Conservation (phyloP, 306 rosid genomes). For the Pyrus communis region DNA sequence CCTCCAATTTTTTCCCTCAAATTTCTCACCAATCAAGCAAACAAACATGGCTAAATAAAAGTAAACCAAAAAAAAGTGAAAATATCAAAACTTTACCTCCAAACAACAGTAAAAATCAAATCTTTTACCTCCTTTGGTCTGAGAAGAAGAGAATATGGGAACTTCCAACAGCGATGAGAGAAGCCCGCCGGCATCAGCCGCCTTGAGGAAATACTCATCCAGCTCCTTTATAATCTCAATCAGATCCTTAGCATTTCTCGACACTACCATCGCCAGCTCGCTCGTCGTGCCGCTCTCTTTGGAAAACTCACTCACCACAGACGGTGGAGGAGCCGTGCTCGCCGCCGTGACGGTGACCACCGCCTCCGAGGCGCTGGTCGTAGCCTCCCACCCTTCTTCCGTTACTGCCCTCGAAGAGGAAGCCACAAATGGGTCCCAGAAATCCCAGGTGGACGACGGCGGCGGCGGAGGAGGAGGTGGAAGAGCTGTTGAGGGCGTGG, state of each 20-base stretch:
- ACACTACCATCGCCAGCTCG: constrained; percentile 82
- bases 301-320: constrained; percentile 53
- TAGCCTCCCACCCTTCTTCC: constrained; percentile 80
- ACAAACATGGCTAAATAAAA: not conserved
- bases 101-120: not conserved
- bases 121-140: constrained; percentile 54
- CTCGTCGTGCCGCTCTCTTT: constrained; percentile 38
- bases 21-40: not conserved
- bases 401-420: constrained; percentile 48
- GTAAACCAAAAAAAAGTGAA: not conserved
- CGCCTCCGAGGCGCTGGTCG: constrained; percentile 56
- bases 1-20: not conserved
- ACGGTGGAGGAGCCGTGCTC: constrained; percentile 48
- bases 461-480: constrained; percentile 61
- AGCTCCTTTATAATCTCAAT: constrained; percentile 82
- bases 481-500: constrained; percentile 53
- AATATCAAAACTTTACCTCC: not conserved
- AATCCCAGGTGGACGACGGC: constrained; percentile 71
- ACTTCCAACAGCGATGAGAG: constrained; percentile 70
- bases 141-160: constrained; percentile 48
- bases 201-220: constrained; percentile 81
- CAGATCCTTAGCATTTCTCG: constrained; percentile 70
- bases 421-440: constrained; percentile 94
- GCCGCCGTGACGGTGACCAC: constrained; percentile 47
- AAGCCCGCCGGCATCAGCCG: constrained; percentile 77